Evolutionary conservation across 176 grass and related monocot species (phyloP), one percentile per base, ranked within the genome.

Genomic region (Lolium multiflorum): DNA sequence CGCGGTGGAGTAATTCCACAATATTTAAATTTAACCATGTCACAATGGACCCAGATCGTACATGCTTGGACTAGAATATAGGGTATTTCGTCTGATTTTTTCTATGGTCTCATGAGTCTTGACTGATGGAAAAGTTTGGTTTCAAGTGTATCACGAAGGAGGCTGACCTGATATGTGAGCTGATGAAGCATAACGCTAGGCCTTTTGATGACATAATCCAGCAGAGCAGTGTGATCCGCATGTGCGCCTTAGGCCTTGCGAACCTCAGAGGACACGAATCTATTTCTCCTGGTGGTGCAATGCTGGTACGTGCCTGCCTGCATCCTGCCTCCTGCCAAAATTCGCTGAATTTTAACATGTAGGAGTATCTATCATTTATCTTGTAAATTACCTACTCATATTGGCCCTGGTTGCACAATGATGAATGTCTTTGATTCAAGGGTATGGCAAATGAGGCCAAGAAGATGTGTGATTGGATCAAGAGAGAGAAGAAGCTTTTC

Each of bases 101-200:
- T 69, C 31, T 81, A 31, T 81, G 78, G 14, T 63, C 44, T 51
- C 31, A 41, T 39, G 26, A 67, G 28, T 28, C 28, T 28, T 28
- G 28, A 28, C 28, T 67, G 16, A 70, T 69, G 62, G 16, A 7
- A 49, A 80, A 80, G 38, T 4, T 49, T 67, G 16, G 47, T 9
- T 67, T 68, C 26, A 39, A 82, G 64, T 82, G 64, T 70, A 71
- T 82, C 64, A 41, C 59, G 9, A 61, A 4, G 3, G 59, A 61
- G 9, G 59, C 59, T 11, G 21, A 61, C 59, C 59, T 61, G 59
- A 61, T 61, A 21, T 24, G 59, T 24, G 59, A 61, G 21, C 59
- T 61, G 21, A n/a, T 61, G 59, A 61, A 61, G 59, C 59, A 61
- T 61, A 21, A 21, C 59, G 59, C 59, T 12, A 1, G 11, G 21